Conservation (phyloP, 495 filamentous ascomycete species). For the Aspergillus kassunensis region DNA sequence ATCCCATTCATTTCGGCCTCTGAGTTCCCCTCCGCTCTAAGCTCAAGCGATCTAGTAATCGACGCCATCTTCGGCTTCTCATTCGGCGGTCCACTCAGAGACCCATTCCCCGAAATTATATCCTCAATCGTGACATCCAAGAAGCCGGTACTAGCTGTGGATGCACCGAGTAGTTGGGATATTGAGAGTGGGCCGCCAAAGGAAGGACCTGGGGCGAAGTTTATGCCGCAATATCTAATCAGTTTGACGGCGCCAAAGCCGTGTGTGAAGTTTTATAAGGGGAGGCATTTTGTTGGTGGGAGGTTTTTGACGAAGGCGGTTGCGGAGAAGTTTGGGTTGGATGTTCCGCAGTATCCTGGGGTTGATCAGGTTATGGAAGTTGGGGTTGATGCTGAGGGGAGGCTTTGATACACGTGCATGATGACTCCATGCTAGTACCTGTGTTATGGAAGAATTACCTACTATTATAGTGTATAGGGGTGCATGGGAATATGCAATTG, state of each 20-base stretch:
- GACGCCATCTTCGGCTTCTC: slow-evolving; percentile 98
- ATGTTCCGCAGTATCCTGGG: slow-evolving; percentile 78
- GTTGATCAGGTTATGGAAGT: slow-evolving; percentile 88
- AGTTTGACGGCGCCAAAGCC: slow-evolving; percentile 95
- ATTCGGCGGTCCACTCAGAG: slow-evolving; percentile 86
- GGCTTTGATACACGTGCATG: too few species aligned
- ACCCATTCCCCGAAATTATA: slow-evolving; percentile 82
- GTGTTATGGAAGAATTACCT: neutral
- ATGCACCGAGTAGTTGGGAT: slow-evolving; percentile 91
- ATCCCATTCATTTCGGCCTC: slow-evolving; percentile 67
- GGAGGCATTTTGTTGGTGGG: slow-evolving; percentile 85
- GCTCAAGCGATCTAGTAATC: slow-evolving; percentile 70
- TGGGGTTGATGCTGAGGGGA: slow-evolving; percentile 50
- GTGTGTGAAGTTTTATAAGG: slow-evolving; percentile 76
- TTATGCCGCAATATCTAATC: slow-evolving; percentile 72
- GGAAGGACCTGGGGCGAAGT: slow-evolving; percentile 72
- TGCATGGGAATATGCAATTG: neutral
- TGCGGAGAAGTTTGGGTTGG: slow-evolving; percentile 81
- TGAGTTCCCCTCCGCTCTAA: slow-evolving; percentile 67
- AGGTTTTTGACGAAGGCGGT: slow-evolving; percentile 80
- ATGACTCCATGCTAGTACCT: too few species aligned
- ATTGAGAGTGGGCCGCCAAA: slow-evolving; percentile 80
- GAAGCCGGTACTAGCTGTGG: slow-evolving; percentile 79
- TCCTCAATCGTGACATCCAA: slow-evolving; percentile 65
- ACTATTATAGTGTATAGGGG: neutral